Conservation (phyloP, 1,284 basidiomycete species). For the Cystobasidium pallidum region DNA sequence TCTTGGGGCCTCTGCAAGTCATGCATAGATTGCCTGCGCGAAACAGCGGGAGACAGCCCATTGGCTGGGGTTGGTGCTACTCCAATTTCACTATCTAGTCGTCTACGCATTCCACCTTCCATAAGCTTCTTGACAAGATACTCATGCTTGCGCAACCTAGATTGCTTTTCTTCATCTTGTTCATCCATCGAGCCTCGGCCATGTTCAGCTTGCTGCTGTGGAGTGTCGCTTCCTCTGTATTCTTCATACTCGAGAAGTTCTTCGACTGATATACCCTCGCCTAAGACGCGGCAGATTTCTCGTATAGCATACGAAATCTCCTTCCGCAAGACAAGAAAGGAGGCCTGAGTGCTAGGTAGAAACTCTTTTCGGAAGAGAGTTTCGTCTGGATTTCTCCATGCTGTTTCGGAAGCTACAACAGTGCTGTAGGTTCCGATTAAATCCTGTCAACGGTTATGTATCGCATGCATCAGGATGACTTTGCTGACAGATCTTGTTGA, state of each 20-base stretch:
- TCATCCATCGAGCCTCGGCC: background rate
- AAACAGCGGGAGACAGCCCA: slow-evolving; percentile 24
- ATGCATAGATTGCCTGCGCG: slow-evolving; percentile 15
- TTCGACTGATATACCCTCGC: slow-evolving; percentile 44
- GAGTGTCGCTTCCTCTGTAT: slow-evolving; percentile 16
- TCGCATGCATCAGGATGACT: background rate
- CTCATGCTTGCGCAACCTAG: slow-evolving; percentile 13
- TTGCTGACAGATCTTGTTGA: background rate
- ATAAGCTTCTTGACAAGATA: slow-evolving; percentile 4
- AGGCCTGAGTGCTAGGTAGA: slow-evolving; percentile 51
- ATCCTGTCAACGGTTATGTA: slow-evolving; percentile 45
- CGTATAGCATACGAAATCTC: slow-evolving; percentile 51
- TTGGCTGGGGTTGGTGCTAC: slow-evolving; percentile 37
- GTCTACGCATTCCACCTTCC: slow-evolving; percentile 27
- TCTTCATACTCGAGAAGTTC: slow-evolving; percentile 38
- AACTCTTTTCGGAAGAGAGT: slow-evolving; percentile 53
- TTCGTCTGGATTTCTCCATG: slow-evolving; percentile 46
- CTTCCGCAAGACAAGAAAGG: slow-evolving; percentile 52
- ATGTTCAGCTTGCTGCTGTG: slow-evolving; percentile 6
- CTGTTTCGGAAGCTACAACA: slow-evolving; percentile 50
- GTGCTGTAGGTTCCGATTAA: slow-evolving; percentile 55
- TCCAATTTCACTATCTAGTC: slow-evolving; percentile 49
- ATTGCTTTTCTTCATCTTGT: background rate
- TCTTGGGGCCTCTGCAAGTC: background rate
- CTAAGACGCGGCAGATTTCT: slow-evolving; percentile 52